Percentiles rank a stretch among this genome's conserved stretches.
Evolutionary conservation across 352 stramenopile genomes (phyloP).

Genomic region (Poterioochromonas sp.): DNA sequence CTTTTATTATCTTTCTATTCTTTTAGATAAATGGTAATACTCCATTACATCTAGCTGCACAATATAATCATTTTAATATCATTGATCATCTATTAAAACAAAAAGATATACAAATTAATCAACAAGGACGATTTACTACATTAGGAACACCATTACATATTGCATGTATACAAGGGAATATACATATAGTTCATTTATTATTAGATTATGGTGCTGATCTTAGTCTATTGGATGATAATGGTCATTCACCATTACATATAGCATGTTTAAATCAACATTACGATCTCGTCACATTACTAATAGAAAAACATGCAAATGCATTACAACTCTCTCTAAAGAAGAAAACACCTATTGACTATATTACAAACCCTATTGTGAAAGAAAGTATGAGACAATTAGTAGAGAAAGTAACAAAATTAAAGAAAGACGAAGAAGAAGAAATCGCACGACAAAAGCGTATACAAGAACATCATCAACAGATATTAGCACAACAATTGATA

Average conservation of each 20-base stretch:
- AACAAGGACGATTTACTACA: not conserved
- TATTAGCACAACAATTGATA: not conserved
- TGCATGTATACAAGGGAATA: not conserved
- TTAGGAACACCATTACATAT: conserved; percentile 19
- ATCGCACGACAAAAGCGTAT: not conserved
- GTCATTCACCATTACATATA: conserved; percentile 18
- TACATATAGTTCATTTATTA: conserved; percentile 11
- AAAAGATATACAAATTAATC: not conserved
- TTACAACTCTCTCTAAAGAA: no score
- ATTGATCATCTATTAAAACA: not conserved
- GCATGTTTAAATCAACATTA: not conserved
- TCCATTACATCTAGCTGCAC: not conserved
- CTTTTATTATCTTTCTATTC: not conserved
- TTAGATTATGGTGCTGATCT: not conserved
- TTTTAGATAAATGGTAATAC: conserved; percentile 20
- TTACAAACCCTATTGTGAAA: not conserved
- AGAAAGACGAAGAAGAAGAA: not conserved
- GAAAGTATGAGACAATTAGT: not conserved
- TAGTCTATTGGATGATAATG: not conserved
- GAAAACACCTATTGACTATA: conserved; percentile 6
- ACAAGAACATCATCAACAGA: not conserved
- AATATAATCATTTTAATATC: conserved; percentile 4
- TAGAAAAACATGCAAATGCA: no score
- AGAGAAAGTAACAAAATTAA: not conserved
- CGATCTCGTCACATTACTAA: not conserved